These are phyloP conservation scores for Xylaria cubensis DNA, from an alignment of 495 filamentous ascomycete genomes.

Conservation along the genomic window DNA sequence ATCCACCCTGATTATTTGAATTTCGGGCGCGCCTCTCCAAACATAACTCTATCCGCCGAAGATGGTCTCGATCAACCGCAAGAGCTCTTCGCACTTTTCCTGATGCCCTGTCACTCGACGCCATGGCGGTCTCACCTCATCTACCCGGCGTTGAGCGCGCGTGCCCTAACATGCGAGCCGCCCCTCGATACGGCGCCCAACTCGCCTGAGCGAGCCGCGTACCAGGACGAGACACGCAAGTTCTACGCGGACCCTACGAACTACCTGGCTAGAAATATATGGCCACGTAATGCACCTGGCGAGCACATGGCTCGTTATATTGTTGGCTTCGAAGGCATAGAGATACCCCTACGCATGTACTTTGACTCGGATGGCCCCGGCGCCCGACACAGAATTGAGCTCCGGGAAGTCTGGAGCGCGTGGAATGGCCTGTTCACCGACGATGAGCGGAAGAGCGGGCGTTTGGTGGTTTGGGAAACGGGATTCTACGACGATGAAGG, in stretches of 20 bases:
- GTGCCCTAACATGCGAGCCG: slow-evolving; percentile 91
- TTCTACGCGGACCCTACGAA: slow-evolving; percentile 74
- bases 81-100: slow-evolving; percentile 76
- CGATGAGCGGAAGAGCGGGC: slow-evolving; percentile 83
- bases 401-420: slow-evolving; percentile 70
- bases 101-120: slow-evolving; percentile 97
- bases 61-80: slow-evolving; percentile 24
- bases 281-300: slow-evolving; percentile 46
- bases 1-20: slow-evolving; percentile 49
- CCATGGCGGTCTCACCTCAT: slow-evolving; percentile 94
- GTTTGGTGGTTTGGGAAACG: slow-evolving; percentile 78
- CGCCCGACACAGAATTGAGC: slow-evolving; percentile 46
- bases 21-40: slow-evolving; percentile 34
- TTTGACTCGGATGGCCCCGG: slow-evolving; percentile 57
- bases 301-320: slow-evolving; percentile 60
- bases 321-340: slow-evolving; percentile 62
- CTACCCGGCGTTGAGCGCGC: slow-evolving; percentile 74
- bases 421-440: slow-evolving; percentile 88
- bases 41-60: slow-evolving; percentile 5
- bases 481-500: slow-evolving; percentile 42
- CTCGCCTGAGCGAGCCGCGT: slow-evolving; percentile 61
- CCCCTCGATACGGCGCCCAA: slow-evolving; percentile 67
- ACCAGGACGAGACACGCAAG: slow-evolving; percentile 87
- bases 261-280: slow-evolving; percentile 63
- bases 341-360: slow-evolving; percentile 50